Base-by-base conservation (phyloP, 1,284 basidiomycete species). In the Mycosarcoma mackinlayi region DNA sequence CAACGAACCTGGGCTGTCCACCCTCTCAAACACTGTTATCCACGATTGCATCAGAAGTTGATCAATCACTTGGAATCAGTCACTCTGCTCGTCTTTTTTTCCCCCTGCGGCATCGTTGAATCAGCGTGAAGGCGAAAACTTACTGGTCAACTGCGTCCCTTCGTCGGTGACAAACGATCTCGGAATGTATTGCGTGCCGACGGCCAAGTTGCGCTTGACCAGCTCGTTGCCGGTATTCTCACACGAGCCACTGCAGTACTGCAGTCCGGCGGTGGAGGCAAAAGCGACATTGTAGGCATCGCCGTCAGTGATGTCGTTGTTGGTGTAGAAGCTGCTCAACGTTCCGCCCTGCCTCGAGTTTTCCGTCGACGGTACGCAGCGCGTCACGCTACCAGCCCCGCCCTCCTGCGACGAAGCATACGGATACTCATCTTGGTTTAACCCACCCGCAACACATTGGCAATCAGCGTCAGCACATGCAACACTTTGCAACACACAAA, bases 271-370 rank as follows among this genome's bases (percentile, higher is more conserved):
- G 9, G 59, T 57, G 19, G 34, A 39, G 16, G 61, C 53, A 41
- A 70, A 75, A 7, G 68, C 73, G 45, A 75, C 66, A 37, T 60
- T 73, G 66, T 73, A 75, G 1, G 66, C 66, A 19, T 59, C 63
- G 1, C 73, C 65, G n/a, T 72, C 54, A 6, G 18, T 23, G 33
- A 75, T 55, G 25, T 27, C 40, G 47, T 60, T 61, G 47, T 45
- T 49, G 30, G 63, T 62, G 57, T 75, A 73, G 51, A 75, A 75
- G 31, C 53, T 66, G 44, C 45, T 46, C 2, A 73, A 53, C 6
- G 62, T 70, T 23, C 67, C 70, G 18, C 70, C 70, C 42, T 76
- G 73, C 14, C 65, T 59, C 9, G 47, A 53, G 62, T 76, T 76
- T 24, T 76, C 72, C 31, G 66, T 62, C 37, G 44, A 31, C 13